These are phyloP conservation scores for Epichloe uncinata DNA, from an alignment of 2,329 filamentous ascomycete species.

Conservation along the genomic window DNA sequence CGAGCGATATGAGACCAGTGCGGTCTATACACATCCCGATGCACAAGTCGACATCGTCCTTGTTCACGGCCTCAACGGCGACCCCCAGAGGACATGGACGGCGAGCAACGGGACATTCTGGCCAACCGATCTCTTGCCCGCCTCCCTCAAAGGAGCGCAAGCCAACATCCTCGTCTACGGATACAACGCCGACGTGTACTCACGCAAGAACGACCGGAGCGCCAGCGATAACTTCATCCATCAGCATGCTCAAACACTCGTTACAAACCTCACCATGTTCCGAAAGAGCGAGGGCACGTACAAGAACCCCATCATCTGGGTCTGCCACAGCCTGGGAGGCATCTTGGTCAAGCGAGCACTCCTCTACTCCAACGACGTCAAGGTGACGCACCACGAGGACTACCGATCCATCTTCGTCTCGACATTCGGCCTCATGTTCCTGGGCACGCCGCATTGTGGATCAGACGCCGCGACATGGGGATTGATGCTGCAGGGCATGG, in stretches of 20 bases:
- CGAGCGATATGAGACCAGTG: constrained; percentile 41
- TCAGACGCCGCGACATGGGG: constrained; percentile 58
- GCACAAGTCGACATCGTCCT: constrained; percentile 53
- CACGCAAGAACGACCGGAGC: constrained; percentile 32
- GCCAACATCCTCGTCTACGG: constrained; percentile 60
- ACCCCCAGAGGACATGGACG: constrained; percentile 48
- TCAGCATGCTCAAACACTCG: constrained; percentile 57
- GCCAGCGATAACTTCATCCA: constrained; percentile 55
- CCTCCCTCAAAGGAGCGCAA: constrained; percentile 39
- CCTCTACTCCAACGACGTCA: constrained; percentile 51
- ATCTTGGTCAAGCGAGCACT: constrained; percentile 59
- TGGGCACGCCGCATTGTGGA: constrained; percentile 64
- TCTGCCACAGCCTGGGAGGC: constrained; percentile 62
- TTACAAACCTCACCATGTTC: constrained; percentile 48
- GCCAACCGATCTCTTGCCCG: constrained; percentile 54
- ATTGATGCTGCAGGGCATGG: constrained; percentile 52
- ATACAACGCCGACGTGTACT: constrained; percentile 56
- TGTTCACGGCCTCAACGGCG: constrained; percentile 57
- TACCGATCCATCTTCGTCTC: constrained; percentile 58
- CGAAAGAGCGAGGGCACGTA: constrained; percentile 43
- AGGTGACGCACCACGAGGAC: constrained; percentile 45
- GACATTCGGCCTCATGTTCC: constrained; percentile 63
- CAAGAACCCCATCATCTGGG: constrained; percentile 59
- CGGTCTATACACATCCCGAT: constrained; percentile 44
- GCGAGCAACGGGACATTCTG: constrained; percentile 48